Conservation (phyloP, 345 rosid genomes). For the Anacardium occidentale region DNA sequence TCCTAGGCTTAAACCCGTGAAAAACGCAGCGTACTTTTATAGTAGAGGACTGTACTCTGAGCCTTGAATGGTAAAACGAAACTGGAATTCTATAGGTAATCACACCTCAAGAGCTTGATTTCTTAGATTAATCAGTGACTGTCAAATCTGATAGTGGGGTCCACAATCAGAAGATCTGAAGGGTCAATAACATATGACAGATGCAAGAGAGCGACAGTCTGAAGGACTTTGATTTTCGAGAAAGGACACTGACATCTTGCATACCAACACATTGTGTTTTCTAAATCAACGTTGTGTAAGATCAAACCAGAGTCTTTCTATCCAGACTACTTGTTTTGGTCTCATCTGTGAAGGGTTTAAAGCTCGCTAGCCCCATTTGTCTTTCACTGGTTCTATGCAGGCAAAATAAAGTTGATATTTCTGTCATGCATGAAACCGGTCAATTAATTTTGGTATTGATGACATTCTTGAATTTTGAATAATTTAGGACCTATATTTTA, state of each 20-base stretch:
- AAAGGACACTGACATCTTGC: slow-evolving; percentile 28
- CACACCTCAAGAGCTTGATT: background rate
- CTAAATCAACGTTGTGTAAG: background rate
- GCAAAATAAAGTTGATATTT: too few species aligned
- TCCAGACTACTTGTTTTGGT: background rate
- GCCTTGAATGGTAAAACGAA: slow-evolving; percentile 10
- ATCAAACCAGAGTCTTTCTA: background rate
- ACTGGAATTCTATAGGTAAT: too few species aligned
- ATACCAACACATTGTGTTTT: background rate
- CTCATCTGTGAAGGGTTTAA: slow-evolving; percentile 11
- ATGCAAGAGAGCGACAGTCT: background rate
- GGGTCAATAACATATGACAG: slow-evolving; percentile 14
- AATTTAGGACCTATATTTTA: background rate
- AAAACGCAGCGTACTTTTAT: background rate
- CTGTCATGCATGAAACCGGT: background rate
- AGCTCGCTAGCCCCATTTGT: background rate
- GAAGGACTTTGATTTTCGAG: slow-evolving; percentile 25
- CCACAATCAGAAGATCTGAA: slow-evolving; percentile 1
- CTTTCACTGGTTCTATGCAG: background rate
- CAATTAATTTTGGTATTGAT: too few species aligned
- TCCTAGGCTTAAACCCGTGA: background rate
- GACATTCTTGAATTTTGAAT: too few species aligned
- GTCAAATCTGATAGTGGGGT: background rate
- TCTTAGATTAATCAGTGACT: background rate
- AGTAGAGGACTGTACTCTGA: background rate